Evolutionary conservation across 441 rosid genomes (phyloP).

Genomic region (Gossypium lobatum): DNA sequence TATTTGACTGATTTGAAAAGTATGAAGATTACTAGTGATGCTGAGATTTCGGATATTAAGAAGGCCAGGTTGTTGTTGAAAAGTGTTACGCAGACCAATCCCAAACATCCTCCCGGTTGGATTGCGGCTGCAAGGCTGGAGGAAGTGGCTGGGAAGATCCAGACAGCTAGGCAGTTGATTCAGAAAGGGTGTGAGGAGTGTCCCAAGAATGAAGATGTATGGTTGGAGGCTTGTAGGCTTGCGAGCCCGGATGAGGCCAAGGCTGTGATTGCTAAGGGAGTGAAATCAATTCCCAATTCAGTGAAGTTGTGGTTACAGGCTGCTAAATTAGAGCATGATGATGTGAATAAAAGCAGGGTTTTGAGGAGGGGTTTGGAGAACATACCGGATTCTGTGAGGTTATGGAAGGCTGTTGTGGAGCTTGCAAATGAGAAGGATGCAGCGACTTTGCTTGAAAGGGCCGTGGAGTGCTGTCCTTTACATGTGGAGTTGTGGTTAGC

Average conservation of each 20-base stretch:
- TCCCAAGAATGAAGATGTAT: conserved; percentile 84
- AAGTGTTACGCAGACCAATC: conserved; percentile 85
- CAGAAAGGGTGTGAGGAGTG: conserved; percentile 90
- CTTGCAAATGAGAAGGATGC: conserved; percentile 80
- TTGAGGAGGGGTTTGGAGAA: conserved; percentile 82
- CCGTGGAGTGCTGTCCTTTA: conserved; percentile 91
- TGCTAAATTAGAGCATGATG: conserved; percentile 83
- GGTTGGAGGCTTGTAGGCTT: conserved; percentile 91
- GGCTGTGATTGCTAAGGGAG: conserved; percentile 82
- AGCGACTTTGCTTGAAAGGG: conserved; percentile 66
- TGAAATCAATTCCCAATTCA: conserved; percentile 69
- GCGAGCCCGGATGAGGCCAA: conserved; percentile 88
- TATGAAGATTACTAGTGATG: conserved; percentile 95
- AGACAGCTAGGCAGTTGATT: conserved; percentile 74
- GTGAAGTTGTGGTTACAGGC: conserved; percentile 96
- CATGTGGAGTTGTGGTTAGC: conserved; percentile 93
- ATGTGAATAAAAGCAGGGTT: conserved; percentile 71
- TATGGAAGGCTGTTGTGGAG: conserved; percentile 92
- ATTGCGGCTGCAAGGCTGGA: conserved; percentile 93
- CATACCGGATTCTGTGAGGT: conserved; percentile 84
- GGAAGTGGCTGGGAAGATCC: conserved; percentile 92
- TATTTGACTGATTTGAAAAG: conserved; percentile 92
- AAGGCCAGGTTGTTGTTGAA: conserved; percentile 84
- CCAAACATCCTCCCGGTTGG: conserved; percentile 91
- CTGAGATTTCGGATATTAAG: conserved; percentile 85